Evolutionary conservation across 306 rosid species (phyloP).

Genomic region (Sphenostylis stenocarpa): DNA sequence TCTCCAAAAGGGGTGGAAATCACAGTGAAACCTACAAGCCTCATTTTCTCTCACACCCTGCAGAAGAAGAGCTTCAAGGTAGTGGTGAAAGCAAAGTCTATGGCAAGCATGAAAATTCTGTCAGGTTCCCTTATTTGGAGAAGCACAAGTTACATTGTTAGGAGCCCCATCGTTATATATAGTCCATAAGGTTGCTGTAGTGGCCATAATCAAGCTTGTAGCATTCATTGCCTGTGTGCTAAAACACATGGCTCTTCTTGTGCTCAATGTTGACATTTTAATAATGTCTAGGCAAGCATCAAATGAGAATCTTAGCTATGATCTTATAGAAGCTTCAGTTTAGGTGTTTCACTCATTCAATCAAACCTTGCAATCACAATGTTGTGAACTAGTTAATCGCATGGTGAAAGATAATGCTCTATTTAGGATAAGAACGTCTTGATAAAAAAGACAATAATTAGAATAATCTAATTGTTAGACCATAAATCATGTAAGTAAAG

Average conservation of each 20-base stretch:
- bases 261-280: conserved; percentile 4
- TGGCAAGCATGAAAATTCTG: conserved; percentile 40
- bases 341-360: neutral
- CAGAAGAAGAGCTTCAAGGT: conserved; percentile 75
- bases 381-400: neutral
- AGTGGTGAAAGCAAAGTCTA: conserved; percentile 61
- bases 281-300: no score
- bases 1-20: conserved; percentile 70
- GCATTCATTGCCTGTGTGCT: neutral
- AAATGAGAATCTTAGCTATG: neutral
- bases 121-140: conserved; percentile 73
- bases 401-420: neutral
- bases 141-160: conserved; percentile 49
- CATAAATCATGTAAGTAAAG: no score
- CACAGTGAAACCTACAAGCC: conserved; percentile 50
- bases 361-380: neutral
- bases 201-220: neutral
- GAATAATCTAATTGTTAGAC: no score
- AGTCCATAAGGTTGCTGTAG: conserved; percentile 25
- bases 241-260: neutral
- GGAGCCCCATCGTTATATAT: conserved; percentile 76
- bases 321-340: neutral
- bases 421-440: no score
- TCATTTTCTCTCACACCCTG: conserved; percentile 44
- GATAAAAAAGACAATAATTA: no score